A percentile compares a stretch with the other conserved stretches of the same genome.
These are phyloP conservation scores for Falciphora oryzae DNA, from an alignment of 2,329 filamentous ascomycete genomes.

Conservation along the genomic window DNA sequence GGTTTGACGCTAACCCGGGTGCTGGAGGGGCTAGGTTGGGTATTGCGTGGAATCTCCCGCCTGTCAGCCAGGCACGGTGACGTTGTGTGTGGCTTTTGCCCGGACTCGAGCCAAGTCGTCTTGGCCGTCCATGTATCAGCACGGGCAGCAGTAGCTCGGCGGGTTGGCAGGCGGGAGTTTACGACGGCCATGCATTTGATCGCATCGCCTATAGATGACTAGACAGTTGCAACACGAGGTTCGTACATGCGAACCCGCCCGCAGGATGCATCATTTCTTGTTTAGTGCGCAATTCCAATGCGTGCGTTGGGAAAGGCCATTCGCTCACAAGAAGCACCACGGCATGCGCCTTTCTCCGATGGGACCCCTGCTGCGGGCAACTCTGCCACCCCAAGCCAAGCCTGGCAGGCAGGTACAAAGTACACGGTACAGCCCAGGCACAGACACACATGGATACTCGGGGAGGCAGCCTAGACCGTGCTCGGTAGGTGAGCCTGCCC, in stretches of 20 bases:
- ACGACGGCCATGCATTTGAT: too few relatives aligned
- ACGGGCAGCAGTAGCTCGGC: background rate
- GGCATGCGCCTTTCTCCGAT: background rate
- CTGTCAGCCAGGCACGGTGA: background rate
- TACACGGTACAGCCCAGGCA: background rate
- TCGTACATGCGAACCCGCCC: too few relatives aligned
- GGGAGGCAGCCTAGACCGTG: background rate
- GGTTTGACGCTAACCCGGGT: background rate
- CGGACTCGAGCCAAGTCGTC: background rate
- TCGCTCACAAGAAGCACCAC: background rate
- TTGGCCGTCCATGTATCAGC: background rate
- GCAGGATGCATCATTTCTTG: too few relatives aligned
- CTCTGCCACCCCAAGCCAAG: background rate
- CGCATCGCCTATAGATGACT: too few relatives aligned
- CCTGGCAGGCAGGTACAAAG: background rate
- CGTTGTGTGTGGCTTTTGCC: background rate
- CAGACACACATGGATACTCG: too few relatives aligned
- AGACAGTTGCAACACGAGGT: too few relatives aligned
- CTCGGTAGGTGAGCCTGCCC: too few relatives aligned
- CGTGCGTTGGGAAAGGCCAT: too few relatives aligned
- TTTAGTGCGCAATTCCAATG: too few relatives aligned
- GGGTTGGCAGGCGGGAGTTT: too few relatives aligned
- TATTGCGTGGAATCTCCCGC: constrained; percentile 1
- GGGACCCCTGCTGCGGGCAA: too few relatives aligned
- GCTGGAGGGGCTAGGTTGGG: background rate